Evolutionary conservation across 2,329 filamentous ascomycete genomes (phyloP), one percentile per base, ranked within the genome.

Genomic region (Akanthomyces uredinophilus): DNA sequence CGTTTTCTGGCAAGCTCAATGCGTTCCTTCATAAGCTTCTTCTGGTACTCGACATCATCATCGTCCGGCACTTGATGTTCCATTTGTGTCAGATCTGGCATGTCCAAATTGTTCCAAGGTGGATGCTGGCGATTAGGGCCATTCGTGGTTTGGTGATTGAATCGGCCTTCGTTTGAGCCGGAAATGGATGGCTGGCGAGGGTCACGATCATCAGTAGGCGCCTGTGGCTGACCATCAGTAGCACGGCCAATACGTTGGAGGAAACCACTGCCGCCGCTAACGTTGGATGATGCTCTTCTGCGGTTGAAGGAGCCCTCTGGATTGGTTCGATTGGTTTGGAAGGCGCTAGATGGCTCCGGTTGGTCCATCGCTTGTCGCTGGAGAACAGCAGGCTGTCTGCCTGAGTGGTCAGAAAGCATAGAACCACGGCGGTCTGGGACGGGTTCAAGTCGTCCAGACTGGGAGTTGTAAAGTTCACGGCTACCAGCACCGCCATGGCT

Each of bases 391-490:
- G 91, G 89, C 66, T 94, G 88, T 54, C 90, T 86, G 62, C 85
- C 81, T 64, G 84, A 82, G 60, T 80, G 76, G 59, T 95, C 90
- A 61, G 86, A 84, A 57, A 89, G 85, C 66, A 84, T 78, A 35
- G 89, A 86, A 20, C 85, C 86, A 66, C 91, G 86, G 43, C 92
- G 87, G 65, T 96, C 92, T 58, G 84, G 80, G 4, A 93, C 94
- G 18, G 93, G 92, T 72, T 98, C 94, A 68, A 96, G 96, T 56
- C 92, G 88, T 20, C 94, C 94, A 60, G 92, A 96, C 61, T 96
- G 90, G n/a, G 94, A 96, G 72, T 98, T 97, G 77, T 87, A 98
- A 0, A 98, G 80, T 73, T 98, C 93, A 62, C 90, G 83, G 65
- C 85, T 87, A 13, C 83, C 80, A 46, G 11, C 41, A 61, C 83